Base-by-base conservation (phyloP, 1,284 basidiomycete species). In the Apiotrichum domesticum region DNA sequence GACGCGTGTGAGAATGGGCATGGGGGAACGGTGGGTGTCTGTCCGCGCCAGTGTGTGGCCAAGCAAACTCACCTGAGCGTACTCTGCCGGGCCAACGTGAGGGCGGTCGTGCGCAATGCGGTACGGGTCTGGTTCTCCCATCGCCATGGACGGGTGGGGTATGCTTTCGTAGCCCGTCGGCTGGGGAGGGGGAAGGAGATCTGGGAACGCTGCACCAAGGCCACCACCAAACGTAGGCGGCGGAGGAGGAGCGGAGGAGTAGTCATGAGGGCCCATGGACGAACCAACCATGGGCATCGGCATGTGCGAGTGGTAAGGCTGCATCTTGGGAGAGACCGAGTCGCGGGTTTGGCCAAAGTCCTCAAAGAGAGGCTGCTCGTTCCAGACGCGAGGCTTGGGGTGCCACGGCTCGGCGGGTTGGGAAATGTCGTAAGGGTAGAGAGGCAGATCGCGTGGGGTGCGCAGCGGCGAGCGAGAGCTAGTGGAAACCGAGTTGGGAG, bases 51-150 rank as follows among this genome's bases (percentile, higher is more conserved):
- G 7, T 42, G 41, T 9, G 35, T 39, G 13, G 6, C 37, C 34
- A 34, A n/a, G 10, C 14, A 9, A 13, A 63, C 68, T 59, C 46
- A 70, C 69, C 50, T 66, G 63, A 0, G 70, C 63, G 51, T 69
- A 73, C 14, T 71, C 67, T 2, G 64, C 61, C 4, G 63, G 51
- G 3, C 64, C 61, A 35, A 66, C 7, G 14, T 44, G 46, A 13
- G 40, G 39, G 9, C 29, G 33, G 21, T 43, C 37, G 13, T 8
- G 14, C 11, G 6, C 15, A 6, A 32, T 13, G 21, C 14, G n/a
- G 42, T 41, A 34, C 3, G 54, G 35, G 35, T 42, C 37, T 13
- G 29, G 33, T 8, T 45, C 35, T 6, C n/a, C 29, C 34, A 48
- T 37, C 33, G n/a, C 9, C 44, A 35, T 49, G 2, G 21, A 42